These are phyloP conservation scores for Arthrinium phaeospermum DNA, from an alignment of 2,329 filamentous ascomycete species.

Conservation along the genomic window DNA sequence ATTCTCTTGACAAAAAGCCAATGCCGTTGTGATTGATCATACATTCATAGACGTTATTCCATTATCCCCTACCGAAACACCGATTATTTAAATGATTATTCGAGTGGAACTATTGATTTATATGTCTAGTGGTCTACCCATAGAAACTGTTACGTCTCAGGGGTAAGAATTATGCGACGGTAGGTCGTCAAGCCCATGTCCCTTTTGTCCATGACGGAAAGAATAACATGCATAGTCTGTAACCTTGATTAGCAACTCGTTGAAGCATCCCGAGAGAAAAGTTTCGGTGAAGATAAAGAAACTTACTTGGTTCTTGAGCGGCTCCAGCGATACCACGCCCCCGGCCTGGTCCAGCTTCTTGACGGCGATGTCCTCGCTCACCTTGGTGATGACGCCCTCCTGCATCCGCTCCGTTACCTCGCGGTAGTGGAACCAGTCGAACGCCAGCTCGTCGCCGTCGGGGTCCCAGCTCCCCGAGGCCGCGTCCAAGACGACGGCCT, in stretches of 20 bases:
- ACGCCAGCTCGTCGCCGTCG: constrained; percentile 43
- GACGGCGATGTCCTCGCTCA: constrained; percentile 20
- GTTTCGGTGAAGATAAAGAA: background rate
- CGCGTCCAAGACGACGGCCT: constrained; percentile 42
- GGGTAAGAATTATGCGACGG: constrained; percentile 24
- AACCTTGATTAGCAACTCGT: too few species aligned
- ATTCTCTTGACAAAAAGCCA: too few species aligned
- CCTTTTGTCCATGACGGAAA: constrained; percentile 20
- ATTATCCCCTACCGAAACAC: too few species aligned
- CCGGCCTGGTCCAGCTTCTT: constrained; percentile 28
- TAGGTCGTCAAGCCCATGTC: constrained; percentile 24
- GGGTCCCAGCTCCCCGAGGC: constrained; percentile 49
- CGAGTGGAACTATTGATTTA: background rate
- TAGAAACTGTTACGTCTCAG: background rate
- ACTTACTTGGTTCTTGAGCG: constrained; percentile 23
- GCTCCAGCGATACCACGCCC: constrained; percentile 27
- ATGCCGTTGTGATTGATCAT: too few species aligned
- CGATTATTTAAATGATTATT: too few species aligned
- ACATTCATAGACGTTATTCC: too few species aligned
- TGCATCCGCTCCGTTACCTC: constrained; percentile 26
- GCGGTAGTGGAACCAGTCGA: constrained; percentile 52
- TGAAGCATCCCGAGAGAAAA: too few species aligned
- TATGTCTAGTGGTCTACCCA: background rate
- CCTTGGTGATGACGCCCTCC: constrained; percentile 21
- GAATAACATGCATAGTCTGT: constrained; percentile 25